Conservation (phyloP, 768 basidiomycete genomes). For the Neoboletus brunneissimus region DNA sequence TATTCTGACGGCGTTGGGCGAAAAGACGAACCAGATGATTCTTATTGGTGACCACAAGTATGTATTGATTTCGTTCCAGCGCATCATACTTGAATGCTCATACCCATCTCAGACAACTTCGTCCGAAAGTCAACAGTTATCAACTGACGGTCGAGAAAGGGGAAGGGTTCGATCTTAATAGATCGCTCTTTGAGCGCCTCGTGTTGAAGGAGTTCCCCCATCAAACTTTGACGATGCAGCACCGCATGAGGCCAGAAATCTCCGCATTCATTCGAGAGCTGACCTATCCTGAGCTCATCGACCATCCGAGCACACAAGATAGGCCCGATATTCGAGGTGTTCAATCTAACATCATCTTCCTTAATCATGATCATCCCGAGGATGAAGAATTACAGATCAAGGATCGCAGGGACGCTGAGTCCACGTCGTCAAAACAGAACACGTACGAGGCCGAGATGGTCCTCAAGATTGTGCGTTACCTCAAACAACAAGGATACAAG, state of each 20-base stretch:
- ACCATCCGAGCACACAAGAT: conserved; percentile 47
- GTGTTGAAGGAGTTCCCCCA: conserved; percentile 64
- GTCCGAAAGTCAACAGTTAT: conserved; percentile 71
- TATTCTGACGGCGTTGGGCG: conserved; percentile 55
- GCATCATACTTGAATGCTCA: not conserved
- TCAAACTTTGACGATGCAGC: conserved; percentile 51
- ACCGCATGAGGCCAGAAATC: conserved; percentile 78
- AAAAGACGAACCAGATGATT: conserved; percentile 50
- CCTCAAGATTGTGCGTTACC: conserved; percentile 61
- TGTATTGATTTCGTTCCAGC: not conserved
- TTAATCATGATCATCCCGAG: conserved; percentile 57
- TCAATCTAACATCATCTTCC: conserved; percentile 58
- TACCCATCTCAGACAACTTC: conserved; percentile 51
- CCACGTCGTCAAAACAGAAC: conserved; percentile 61
- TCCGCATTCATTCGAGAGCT: conserved; percentile 57
- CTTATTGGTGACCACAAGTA: conserved; percentile 77
- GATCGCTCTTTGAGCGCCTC: conserved; percentile 67
- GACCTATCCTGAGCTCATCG: conserved; percentile 67
- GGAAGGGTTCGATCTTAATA: conserved; percentile 65
- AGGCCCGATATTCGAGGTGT: conserved; percentile 56
- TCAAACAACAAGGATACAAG: conserved; percentile 67
- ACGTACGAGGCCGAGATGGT: conserved; percentile 61
- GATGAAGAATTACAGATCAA: conserved; percentile 41
- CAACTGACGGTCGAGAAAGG: conserved; percentile 65
- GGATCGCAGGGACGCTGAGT: conserved; percentile 47